Conservation (phyloP, 2,329 filamentous ascomycete species). For the Talaromyces sp. region DNA sequence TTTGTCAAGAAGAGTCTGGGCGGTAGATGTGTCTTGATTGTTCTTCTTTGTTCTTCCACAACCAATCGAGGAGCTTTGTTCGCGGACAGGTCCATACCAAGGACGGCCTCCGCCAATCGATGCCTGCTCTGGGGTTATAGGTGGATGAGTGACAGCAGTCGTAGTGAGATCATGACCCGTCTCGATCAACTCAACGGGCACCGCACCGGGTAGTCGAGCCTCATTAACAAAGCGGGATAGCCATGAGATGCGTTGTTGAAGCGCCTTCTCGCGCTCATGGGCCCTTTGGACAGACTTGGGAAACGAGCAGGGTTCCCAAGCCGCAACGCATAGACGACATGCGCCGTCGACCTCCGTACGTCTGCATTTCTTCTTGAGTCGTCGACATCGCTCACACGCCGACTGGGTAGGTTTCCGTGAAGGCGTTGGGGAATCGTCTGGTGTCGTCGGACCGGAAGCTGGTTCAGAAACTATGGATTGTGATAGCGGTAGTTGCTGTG, state of each 20-base stretch:
- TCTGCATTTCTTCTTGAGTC: constrained; percentile 49
- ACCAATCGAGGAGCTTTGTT: background rate
- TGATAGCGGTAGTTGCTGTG: background rate
- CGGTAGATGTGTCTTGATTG: background rate
- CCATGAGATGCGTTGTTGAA: constrained; percentile 44
- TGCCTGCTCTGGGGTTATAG: background rate
- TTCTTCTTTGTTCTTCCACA: too few species aligned
- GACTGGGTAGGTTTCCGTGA: constrained; percentile 18
- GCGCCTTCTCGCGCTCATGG: constrained; percentile 32
- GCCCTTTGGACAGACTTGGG: constrained; percentile 31
- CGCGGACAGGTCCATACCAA: background rate
- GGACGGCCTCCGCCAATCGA: background rate
- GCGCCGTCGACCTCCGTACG: constrained; percentile 31
- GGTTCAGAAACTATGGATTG: background rate
- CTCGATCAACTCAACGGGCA: constrained; percentile 36
- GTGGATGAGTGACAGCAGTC: background rate
- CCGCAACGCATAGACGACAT: constrained; percentile 41
- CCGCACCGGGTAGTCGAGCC: constrained; percentile 25
- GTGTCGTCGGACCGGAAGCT: background rate
- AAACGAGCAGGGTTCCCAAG: constrained; percentile 41
- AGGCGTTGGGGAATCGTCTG: background rate
- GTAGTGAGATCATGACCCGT: constrained; percentile 25
- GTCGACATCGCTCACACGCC: constrained; percentile 46
- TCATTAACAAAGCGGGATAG: constrained; percentile 40
- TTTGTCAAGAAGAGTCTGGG: background rate